A percentile compares a stretch with the other conserved stretches of the same genome.
Conservation (phyloP, 2,329 filamentous ascomycete genomes). For the Cladosporium sp. region DNA sequence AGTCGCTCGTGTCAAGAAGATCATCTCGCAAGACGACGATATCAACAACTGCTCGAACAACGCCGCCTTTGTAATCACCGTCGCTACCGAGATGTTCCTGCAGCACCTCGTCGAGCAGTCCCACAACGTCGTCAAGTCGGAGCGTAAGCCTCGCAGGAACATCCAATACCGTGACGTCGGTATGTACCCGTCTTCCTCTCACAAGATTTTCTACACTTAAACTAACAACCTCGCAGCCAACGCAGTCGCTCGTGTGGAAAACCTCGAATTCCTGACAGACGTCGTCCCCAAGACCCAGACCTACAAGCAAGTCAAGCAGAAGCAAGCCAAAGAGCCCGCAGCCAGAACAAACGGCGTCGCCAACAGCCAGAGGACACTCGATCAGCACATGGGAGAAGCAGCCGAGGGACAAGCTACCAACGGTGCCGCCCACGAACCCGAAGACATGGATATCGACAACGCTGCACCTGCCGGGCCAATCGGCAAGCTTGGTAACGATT, state of each 20-base stretch:
- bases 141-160: conserved; percentile 87
- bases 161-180: conserved; percentile 95
- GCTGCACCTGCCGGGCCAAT: neutral
- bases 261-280: conserved; percentile 91
- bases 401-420: conserved; percentile 26
- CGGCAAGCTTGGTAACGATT: too few species aligned
- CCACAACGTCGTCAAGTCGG: conserved; percentile 84
- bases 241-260: conserved; percentile 84
- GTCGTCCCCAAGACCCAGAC: conserved; percentile 83
- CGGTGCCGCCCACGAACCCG: conserved; percentile 24
- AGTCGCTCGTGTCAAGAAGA: conserved; percentile 97
- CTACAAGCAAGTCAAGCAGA: conserved; percentile 75
- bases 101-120: conserved; percentile 84
- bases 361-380: conserved; percentile 24
- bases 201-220: neutral
- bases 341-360: conserved; percentile 16
- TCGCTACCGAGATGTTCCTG: conserved; percentile 95
- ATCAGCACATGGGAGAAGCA: conserved; percentile 21
- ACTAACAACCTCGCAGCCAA: conserved; percentile 57
- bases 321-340: conserved; percentile 32
- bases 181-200: conserved; percentile 43
- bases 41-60: conserved; percentile 86
- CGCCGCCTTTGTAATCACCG: conserved; percentile 87
- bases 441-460: conserved; percentile 29
- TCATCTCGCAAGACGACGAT: conserved; percentile 84